A percentile compares a stretch with the other conserved stretches of the same genome.
Conservation (phyloP, 768 basidiomycete genomes). For the Coprinopsis cinerea region DNA sequence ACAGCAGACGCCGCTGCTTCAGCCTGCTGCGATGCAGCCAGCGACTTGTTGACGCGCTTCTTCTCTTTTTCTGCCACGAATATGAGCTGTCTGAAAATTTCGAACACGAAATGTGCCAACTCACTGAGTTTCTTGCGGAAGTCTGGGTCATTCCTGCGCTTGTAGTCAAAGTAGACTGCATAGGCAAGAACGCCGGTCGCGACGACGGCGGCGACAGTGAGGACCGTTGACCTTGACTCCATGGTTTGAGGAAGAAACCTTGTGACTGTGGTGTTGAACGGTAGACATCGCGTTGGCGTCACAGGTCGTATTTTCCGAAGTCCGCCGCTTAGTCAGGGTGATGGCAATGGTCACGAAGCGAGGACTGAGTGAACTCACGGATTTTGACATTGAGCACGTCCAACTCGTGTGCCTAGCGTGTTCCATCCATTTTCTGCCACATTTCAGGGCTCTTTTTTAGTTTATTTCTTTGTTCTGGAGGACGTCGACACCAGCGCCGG, state of each 20-base stretch:
- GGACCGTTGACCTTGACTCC: constrained; percentile 29
- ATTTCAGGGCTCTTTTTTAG: neutral
- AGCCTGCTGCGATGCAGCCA: constrained; percentile 38
- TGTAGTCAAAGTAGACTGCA: constrained; percentile 92
- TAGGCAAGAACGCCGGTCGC: constrained; percentile 69
- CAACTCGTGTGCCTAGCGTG: neutral
- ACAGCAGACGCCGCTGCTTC: constrained; percentile 31
- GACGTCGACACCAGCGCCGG: neutral
- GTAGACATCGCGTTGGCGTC: too few relatives aligned
- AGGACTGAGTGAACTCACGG: too few relatives aligned
- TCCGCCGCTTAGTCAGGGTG: too few relatives aligned
- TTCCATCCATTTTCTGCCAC: neutral
- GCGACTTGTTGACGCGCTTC: constrained; percentile 75
- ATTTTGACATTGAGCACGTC: too few relatives aligned
- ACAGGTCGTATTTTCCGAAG: too few relatives aligned
- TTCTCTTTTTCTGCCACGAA: constrained; percentile 76
- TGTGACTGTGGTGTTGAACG: too few relatives aligned
- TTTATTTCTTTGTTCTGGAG: neutral
- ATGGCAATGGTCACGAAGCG: too few relatives aligned
- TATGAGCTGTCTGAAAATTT: constrained; percentile 9
- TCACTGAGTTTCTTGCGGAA: constrained; percentile 88
- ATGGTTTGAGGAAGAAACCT: constrained; percentile 7
- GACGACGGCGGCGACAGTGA: constrained; percentile 44
- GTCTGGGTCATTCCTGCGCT: constrained; percentile 75
- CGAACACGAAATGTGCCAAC: constrained; percentile 27